A percentile compares a stretch with the other conserved stretches of the same genome.
Conservation (phyloP, 352 stramenopile species). For the Pythium pyrilobum region DNA sequence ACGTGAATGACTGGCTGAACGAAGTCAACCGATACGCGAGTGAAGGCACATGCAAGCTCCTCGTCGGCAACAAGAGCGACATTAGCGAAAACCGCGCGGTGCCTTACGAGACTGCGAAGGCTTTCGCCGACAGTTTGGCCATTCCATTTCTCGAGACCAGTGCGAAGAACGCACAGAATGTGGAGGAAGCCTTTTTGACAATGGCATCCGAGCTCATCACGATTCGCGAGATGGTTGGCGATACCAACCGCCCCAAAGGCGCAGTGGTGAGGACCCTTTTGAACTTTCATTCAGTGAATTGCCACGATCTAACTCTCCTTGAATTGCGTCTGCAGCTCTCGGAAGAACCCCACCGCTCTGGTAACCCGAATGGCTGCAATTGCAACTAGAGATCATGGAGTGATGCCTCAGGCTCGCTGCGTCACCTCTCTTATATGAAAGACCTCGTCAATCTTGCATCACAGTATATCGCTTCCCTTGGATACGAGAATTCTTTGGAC, state of each 20-base stretch:
- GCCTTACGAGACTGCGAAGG: slow-evolving; percentile 95
- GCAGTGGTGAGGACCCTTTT: slow-evolving; percentile 66
- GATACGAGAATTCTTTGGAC: not conserved
- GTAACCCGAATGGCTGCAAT: slow-evolving; percentile 21
- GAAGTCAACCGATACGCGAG: slow-evolving; percentile 98
- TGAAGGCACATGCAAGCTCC: slow-evolving; percentile 98
- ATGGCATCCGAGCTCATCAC: slow-evolving; percentile 98
- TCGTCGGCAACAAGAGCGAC: slow-evolving; percentile 99
- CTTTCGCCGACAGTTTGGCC: slow-evolving; percentile 94
- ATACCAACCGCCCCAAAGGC: slow-evolving; percentile 57
- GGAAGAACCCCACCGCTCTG: slow-evolving; percentile 19
- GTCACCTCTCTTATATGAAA: slow-evolving; percentile 4
- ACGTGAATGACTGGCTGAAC: slow-evolving; percentile 99
- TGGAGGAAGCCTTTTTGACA: slow-evolving; percentile 99
- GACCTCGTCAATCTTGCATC: no score
- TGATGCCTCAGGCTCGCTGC: not conserved
- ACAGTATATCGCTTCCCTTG: no score
- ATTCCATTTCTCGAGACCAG: slow-evolving; percentile 99
- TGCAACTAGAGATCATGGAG: slow-evolving; percentile 21
- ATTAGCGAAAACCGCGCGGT: slow-evolving; percentile 95
- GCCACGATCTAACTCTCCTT: no score
- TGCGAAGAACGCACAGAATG: slow-evolving; percentile 98
- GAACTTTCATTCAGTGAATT: no score
- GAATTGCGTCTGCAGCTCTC: slow-evolving; percentile 9
- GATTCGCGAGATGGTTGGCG: slow-evolving; percentile 84